Conservation (phyloP, 164 flowering plant genomes). For the Vitis amurensis region DNA sequence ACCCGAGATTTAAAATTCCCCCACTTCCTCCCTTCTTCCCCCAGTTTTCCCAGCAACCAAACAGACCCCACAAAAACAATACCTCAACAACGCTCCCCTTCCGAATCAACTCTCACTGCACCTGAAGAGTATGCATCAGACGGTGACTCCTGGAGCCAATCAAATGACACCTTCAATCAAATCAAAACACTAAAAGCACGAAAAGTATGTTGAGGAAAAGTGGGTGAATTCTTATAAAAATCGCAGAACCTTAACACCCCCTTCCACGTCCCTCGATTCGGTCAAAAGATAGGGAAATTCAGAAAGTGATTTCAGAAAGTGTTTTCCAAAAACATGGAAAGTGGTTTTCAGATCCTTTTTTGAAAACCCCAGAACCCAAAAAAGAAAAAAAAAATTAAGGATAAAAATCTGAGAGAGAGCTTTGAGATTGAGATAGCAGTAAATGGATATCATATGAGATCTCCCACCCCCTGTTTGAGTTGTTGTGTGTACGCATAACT, state of each 20-base stretch:
- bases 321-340: neutral
- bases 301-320: too few relatives aligned
- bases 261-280: conserved; percentile 14
- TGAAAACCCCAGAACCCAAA: too few relatives aligned
- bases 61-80: neutral
- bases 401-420: neutral
- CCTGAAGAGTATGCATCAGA: neutral
- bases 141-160: neutral
- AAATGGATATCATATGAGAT: neutral
- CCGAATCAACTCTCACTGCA: conserved; percentile 16
- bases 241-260: neutral
- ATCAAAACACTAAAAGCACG: conserved; percentile 3
- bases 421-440: conserved; percentile 11
- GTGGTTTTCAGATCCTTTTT: neutral
- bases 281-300: conserved; percentile 9
- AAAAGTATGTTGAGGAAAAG: neutral
- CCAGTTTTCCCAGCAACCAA: conserved; percentile 11
- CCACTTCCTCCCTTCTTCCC: neutral
- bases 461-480: neutral
- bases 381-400: too few relatives aligned
- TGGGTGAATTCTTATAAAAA: neutral
- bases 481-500: neutral
- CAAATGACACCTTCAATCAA: neutral
- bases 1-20: neutral
- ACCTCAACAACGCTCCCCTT: neutral